Percentiles rank a stretch among this genome's conserved stretches.
phyloP scores from a whole-genome alignment of 768 basidiomycete species.

The Leccinum obscurum region DNA sequence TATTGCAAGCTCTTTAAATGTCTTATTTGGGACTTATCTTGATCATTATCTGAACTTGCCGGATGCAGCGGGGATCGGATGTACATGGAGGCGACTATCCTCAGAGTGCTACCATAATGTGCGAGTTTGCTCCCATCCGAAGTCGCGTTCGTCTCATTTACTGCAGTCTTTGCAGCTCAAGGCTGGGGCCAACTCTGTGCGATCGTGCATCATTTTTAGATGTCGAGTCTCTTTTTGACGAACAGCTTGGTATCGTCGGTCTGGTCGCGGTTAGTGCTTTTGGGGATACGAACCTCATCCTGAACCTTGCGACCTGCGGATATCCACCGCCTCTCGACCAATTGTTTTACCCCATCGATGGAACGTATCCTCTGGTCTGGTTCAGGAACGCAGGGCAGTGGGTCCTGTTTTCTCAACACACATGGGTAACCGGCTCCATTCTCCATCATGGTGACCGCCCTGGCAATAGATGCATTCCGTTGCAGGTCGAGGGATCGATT shows the following conservation, averaged over 20 bases:
- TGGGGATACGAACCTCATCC: constrained; percentile 41
- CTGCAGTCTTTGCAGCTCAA: constrained; percentile 79
- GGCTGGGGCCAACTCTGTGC: constrained; percentile 85
- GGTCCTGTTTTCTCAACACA: too few relatives aligned
- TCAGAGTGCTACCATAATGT: constrained; percentile 80
- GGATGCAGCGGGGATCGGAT: constrained; percentile 69
- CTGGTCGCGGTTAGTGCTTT: constrained; percentile 63
- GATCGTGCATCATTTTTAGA: constrained; percentile 18
- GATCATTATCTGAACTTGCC: background rate
- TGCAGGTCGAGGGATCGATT: too few relatives aligned
- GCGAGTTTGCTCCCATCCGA: constrained; percentile 77
- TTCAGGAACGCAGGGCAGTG: too few relatives aligned
- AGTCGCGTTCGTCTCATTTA: constrained; percentile 87
- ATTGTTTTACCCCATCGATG: too few relatives aligned
- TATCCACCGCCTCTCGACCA: background rate
- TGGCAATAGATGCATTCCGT: too few relatives aligned
- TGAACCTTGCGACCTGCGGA: background rate
- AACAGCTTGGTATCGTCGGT: constrained; percentile 53
- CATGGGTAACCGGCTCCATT: too few relatives aligned
- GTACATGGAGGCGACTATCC: constrained; percentile 81
- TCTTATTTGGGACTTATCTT: background rate
- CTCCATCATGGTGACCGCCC: too few relatives aligned
- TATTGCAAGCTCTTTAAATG: constrained; percentile 41
- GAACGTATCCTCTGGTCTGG: background rate
- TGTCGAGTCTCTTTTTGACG: background rate